Evolutionary conservation across 2,329 filamentous ascomycete species (phyloP), one percentile per base, ranked within the genome.

Genomic region (Hirsutella minnesotensis): DNA sequence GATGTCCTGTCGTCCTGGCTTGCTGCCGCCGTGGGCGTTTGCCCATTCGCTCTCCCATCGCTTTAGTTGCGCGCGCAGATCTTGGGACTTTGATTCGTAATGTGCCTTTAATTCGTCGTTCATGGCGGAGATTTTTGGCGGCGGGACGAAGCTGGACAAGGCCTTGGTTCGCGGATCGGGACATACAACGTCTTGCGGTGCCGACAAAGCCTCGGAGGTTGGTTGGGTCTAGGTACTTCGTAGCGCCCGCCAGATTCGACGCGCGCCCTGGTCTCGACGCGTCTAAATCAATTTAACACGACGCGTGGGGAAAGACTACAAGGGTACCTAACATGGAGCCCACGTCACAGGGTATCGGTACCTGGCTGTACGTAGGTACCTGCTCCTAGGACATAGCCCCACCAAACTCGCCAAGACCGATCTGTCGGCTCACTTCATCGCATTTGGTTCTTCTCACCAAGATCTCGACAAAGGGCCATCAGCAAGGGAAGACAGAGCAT

Each of bases 1-100:
- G 66, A 90, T 88, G 54, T 87, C 83, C n/a, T 79, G 74, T 44
- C 83, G 73, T 40, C 72, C 68, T 4, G 85, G 81, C 65, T 87
- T 89, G 49, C 70, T 73, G 40, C 84, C 83, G 27, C 64, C 66
- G 54, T 89, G 73, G 15, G 67, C 59, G 20, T 66, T 65, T 5
- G 75, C 72, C 67, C 85, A 90, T 7, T 73, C 65, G 49, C 68
- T 77, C 57, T 92, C 86, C 79, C 84, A 92, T 49, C 62, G 60
- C 62, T 90, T 90, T 39, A 90, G 65, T 48, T 85, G 78, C 31
- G 68, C 63, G n/a, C 82, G 75, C n/a, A 88, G 65, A 40, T 68
- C 56, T 49, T 69, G 67, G 12, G 70, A 71, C 52, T 70, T 66
- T 9, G 53, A 56, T 54, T 78, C 73, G 45, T 72, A 75, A 43